A percentile compares a stretch with the other conserved stretches of the same genome.
Conservation (phyloP, 1,284 basidiomycete species). For the Trichosporon faecale region DNA sequence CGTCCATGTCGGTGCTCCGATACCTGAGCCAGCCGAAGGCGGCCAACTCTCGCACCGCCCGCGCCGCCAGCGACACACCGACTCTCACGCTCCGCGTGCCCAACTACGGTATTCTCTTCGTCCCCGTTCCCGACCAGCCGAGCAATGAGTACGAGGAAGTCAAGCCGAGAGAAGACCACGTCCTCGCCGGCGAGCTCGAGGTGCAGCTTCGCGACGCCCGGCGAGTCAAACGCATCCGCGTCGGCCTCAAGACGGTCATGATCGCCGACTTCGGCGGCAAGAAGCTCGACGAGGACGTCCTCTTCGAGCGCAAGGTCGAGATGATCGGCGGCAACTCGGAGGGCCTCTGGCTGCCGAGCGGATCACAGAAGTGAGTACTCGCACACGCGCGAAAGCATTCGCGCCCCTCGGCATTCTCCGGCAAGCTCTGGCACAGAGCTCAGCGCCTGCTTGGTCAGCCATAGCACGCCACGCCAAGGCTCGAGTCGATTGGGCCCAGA, state of each 20-base stretch:
- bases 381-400: too few species aligned
- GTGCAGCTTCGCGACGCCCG: constrained; percentile 10
- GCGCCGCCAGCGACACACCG: background rate
- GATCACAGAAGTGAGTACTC: constrained; percentile 27
- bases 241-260: constrained; percentile 20
- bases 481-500: too few species aligned
- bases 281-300: constrained; percentile 21
- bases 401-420: background rate
- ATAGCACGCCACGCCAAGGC: background rate
- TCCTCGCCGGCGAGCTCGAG: constrained; percentile 24
- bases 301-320: constrained; percentile 28
- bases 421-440: background rate
- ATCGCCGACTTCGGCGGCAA: constrained; percentile 22
- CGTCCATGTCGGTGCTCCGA: constrained; percentile 3
- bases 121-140: constrained; percentile 12
- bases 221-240: constrained; percentile 19
- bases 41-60: background rate
- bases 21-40: background rate
- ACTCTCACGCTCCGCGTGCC: constrained; percentile 10
- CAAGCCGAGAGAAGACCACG: constrained; percentile 19
- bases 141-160: constrained; percentile 1
- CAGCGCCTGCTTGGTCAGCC: background rate
- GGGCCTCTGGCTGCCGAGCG: constrained; percentile 28
- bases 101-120: constrained; percentile 21
- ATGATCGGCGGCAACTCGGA: constrained; percentile 26